Evolutionary conservation across 2,329 filamentous ascomycete species (phyloP).

Genomic region (Colletotrichum gloeosporioides): DNA sequence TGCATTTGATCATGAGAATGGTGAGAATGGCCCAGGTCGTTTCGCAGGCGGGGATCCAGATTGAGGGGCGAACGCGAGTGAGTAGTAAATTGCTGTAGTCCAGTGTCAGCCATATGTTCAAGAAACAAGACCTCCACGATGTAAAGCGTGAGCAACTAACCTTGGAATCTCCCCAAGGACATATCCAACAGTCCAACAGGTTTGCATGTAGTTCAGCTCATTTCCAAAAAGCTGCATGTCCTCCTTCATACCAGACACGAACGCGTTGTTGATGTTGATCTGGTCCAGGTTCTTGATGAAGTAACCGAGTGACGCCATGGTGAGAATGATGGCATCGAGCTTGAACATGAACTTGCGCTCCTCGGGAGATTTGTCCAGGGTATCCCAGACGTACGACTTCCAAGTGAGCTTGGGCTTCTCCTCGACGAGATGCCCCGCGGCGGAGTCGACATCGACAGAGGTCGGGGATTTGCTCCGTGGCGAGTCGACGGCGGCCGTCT

Average conservation of each 20-base stretch:
- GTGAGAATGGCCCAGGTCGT: slow-evolving; percentile 36
- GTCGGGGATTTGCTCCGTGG: slow-evolving; percentile 3
- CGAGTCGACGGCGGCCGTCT: neutral
- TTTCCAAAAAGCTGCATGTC: slow-evolving; percentile 30
- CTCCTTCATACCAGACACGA: slow-evolving; percentile 31
- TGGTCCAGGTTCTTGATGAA: slow-evolving; percentile 35
- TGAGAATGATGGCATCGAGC: slow-evolving; percentile 43
- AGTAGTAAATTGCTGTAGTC: slow-evolving; percentile 33
- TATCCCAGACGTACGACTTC: slow-evolving; percentile 56
- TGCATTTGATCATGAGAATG: slow-evolving; percentile 36
- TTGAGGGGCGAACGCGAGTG: slow-evolving; percentile 34
- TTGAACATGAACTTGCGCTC: slow-evolving; percentile 47
- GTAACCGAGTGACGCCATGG: slow-evolving; percentile 32
- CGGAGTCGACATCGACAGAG: neutral
- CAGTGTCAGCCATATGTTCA: slow-evolving; percentile 7
- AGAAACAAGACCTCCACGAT: fast-evolving
- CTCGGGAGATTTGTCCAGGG: slow-evolving; percentile 45
- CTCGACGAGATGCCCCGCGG: slow-evolving; percentile 19
- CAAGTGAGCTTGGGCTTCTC: slow-evolving; percentile 43
- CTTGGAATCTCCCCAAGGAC: slow-evolving; percentile 31
- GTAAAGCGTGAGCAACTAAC: neutral
- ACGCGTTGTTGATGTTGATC: slow-evolving; percentile 40
- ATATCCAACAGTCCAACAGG: slow-evolving; percentile 30
- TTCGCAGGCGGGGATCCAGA: slow-evolving; percentile 34
- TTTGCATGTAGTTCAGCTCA: slow-evolving; percentile 32